Conservation (phyloP, 2,329 filamentous ascomycete genomes). For the Colletotrichum cordylinicola region DNA sequence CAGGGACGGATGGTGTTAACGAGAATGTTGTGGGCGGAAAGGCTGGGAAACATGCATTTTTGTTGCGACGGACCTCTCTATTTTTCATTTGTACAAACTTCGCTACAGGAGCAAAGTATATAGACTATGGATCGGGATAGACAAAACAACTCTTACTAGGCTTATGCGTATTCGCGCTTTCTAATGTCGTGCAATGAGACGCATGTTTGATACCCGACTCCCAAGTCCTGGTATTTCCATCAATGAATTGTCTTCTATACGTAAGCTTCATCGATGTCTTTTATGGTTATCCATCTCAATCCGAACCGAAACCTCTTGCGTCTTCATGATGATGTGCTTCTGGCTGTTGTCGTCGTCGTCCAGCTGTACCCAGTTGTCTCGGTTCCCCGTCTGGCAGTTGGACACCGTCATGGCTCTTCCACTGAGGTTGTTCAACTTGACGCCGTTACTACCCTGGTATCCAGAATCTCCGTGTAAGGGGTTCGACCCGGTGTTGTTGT, state of each 20-base stretch:
- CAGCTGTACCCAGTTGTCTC: background rate
- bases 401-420: background rate
- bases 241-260: no score
- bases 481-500: background rate
- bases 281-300: background rate
- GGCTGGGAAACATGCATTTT: fast-evolving
- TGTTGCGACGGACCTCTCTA: background rate
- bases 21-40: background rate
- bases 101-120: fast-evolving
- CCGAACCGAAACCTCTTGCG: background rate
- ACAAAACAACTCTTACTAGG: background rate
- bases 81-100: background rate
- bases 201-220: no score
- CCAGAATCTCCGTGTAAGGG: fast-evolving
- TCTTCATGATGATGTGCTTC: background rate
- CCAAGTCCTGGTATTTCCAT: no score
- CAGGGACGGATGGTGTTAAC: background rate
- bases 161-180: no score
- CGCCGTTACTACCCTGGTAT: background rate
- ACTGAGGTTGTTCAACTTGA: background rate
- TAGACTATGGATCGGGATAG: background rate
- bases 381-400: background rate
- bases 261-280: background rate
- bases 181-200: background rate
- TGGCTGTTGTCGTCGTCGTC: background rate